Percentiles rank a stretch among this genome's conserved stretches.
These are phyloP conservation scores for Seminavis robusta DNA, from an alignment of 108 stramenopile genomes.

Conservation along the genomic window DNA sequence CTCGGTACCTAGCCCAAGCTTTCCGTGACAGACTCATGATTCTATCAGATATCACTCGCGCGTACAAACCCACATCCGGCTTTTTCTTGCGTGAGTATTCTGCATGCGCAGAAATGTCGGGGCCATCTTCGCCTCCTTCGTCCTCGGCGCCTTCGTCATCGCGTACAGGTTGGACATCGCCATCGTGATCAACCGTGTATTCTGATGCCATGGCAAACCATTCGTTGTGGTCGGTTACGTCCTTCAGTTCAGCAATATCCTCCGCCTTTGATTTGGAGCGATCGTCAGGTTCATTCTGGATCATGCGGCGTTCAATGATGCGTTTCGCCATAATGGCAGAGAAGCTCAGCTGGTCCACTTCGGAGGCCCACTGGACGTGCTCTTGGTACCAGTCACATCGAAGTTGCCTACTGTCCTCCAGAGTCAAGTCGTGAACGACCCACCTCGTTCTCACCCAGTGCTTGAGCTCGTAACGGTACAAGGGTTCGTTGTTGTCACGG, in stretches of 20 bases:
- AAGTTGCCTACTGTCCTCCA: slow-evolving; percentile 61
- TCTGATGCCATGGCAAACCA: slow-evolving; percentile 21
- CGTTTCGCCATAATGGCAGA: slow-evolving; percentile 70
- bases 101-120: neutral
- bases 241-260: slow-evolving; percentile 24
- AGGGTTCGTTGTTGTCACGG: slow-evolving; percentile 40
- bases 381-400: slow-evolving; percentile 86
- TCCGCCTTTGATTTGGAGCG: slow-evolving; percentile 22
- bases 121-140: neutral
- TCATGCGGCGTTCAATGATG: slow-evolving; percentile 57
- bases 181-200: too few relatives aligned
- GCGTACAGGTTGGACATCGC: slow-evolving; percentile 9
- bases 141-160: slow-evolving; percentile 2
- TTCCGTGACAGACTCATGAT: slow-evolving; percentile 35
- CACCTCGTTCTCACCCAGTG: slow-evolving; percentile 73
- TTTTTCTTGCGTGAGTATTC: slow-evolving; percentile 6
- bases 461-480: slow-evolving; percentile 50
- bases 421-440: slow-evolving; percentile 66
- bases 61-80: slow-evolving; percentile 19
- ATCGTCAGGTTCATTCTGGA: slow-evolving; percentile 42
- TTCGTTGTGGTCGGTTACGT: slow-evolving; percentile 32
- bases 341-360: slow-evolving; percentile 72
- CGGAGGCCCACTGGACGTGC: slow-evolving; percentile 57
- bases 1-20: slow-evolving; percentile 17
- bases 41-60: slow-evolving; percentile 43